Base-by-base conservation (phyloP, 768 basidiomycete species). In the Paxillus rubicundulus region DNA sequence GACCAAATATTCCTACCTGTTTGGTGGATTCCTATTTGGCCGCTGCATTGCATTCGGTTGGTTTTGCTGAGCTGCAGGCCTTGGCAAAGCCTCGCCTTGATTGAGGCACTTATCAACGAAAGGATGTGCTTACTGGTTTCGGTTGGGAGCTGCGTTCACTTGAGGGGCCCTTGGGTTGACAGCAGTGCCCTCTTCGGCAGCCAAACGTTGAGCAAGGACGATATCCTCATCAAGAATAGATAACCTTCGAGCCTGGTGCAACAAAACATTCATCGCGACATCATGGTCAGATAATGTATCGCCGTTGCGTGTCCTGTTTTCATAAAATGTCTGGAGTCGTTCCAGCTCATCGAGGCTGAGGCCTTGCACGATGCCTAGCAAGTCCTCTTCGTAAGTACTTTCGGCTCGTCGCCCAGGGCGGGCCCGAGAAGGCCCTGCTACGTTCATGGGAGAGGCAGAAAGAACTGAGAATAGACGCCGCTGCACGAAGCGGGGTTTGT, bases 371-470 rank as follows among this genome's bases (percentile, higher is more conserved):
- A 68, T 56, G 3, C 34, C 53, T 4, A 52, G 13, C 32, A 70
- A 33, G 51, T 70, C 68, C 0, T 56, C 55, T 33, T 68, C 68
- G 20, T 68, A 64, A 39, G 58, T 49, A 47, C 57, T 65, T 60
- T 52, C 56, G 40, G 53, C 53, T 48, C 56, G 32, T 34, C 36
- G n/a, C 21, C 50, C 51, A 10, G 38, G 28, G 12, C 24, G 43
- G 34, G 30, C 52, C 27, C 55, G 55, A 20, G 67, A 67, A 37
- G 66, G 65, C 38, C 67, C 66, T 20, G 65, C 62, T 37, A 58
- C 27, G 41, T 55, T 62, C 65, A 67, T 67, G 58, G 54, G 37
- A 45, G 49, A 50, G 49, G 56, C 50, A 6, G 55, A 62, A 56
- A 51, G 38, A 50, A 42, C 52, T 45, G 8, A 8, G 6, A 27